phyloP scores from a whole-genome alignment of 2,329 filamentous ascomycete species.

The Aureobasidium sp. region DNA sequence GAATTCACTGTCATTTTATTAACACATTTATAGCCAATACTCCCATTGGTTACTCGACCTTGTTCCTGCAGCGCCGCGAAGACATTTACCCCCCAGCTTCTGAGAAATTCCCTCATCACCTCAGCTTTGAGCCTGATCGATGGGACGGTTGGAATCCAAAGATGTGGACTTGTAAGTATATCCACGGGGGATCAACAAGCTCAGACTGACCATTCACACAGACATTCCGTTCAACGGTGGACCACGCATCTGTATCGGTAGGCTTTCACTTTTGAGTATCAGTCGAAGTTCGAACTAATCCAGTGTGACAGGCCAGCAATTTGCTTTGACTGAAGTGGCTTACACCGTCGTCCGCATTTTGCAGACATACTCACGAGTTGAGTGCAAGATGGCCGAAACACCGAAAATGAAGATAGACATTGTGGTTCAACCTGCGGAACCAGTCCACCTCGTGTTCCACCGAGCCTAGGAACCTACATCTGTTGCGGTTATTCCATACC shows the following conservation, averaged over 20 bases:
- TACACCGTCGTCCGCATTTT: conserved; percentile 40
- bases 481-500: too few species aligned
- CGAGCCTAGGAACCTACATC: background rate
- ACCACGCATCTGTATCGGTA: conserved; percentile 38
- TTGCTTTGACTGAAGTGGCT: conserved; percentile 42
- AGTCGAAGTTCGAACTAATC: background rate
- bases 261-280: background rate
- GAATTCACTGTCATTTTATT: background rate
- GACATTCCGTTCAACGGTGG: conserved; percentile 41
- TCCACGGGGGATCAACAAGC: background rate
- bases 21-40: conserved; percentile 27
- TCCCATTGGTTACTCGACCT: conserved; percentile 38
- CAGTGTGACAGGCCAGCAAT: conserved; percentile 34
- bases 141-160: conserved; percentile 44
- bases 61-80: conserved; percentile 40
- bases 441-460: background rate
- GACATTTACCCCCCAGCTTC: conserved; percentile 39
- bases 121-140: conserved; percentile 39
- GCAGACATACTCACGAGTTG: conserved; percentile 35
- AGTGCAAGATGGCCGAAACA: conserved; percentile 29
- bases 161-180: conserved; percentile 33
- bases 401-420: conserved; percentile 39
- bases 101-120: conserved; percentile 30
- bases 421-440: conserved; percentile 36
- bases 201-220: background rate